Evolutionary conservation across 257 asterid genomes (phyloP), one percentile per base, ranked within the genome.

Genomic region (Nicotiana knightiana): DNA sequence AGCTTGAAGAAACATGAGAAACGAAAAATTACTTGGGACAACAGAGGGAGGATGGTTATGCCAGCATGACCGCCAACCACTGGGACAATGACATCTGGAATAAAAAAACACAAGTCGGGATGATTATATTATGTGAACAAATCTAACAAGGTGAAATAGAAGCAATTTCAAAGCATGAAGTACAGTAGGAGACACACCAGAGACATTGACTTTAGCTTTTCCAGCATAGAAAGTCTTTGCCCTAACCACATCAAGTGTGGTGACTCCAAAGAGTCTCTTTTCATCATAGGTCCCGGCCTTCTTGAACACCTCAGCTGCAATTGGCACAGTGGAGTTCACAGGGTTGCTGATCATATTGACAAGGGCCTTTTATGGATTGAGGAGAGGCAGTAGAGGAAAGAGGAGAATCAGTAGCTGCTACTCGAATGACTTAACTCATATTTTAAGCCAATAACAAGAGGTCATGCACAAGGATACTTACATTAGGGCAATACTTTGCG

Each of bases 21-120:
- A 32, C 7, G 54, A 80, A 48, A 51, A 48, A 73, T 68, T 82
- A 93, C 99, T 84, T 93, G 98, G 63, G 99, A 94, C 88, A 96
- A 91, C 89, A 94, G 88, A 43, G 99, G 99, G 53, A 94, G 98
- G 86, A 96, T 96, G 78, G 99, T 93, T 66, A 94, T 76, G 85
- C 99, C 98, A 57, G 97, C 97, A 85, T 94, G 99, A 58, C 99
- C 97, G 82, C 97, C 99, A 86, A 96, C 86, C 18, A 96, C 98
- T 17, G 99, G 98, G 18, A 94, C 95, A 85, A 93, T 90, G 82
- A 94, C 98, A 77, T 87, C 97, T 96, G 88, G 88, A 37, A 46
- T 32, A 83, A 86, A 28, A 58, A 61, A 18, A 43, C 11, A 43
- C 48, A 43, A 43, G 11, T 43, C 48, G 3, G 48, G 48, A 43